Evolutionary conservation across 2,329 filamentous ascomycete genomes (phyloP), one percentile per base, ranked within the genome.

Genomic region (Beauveria australis): DNA sequence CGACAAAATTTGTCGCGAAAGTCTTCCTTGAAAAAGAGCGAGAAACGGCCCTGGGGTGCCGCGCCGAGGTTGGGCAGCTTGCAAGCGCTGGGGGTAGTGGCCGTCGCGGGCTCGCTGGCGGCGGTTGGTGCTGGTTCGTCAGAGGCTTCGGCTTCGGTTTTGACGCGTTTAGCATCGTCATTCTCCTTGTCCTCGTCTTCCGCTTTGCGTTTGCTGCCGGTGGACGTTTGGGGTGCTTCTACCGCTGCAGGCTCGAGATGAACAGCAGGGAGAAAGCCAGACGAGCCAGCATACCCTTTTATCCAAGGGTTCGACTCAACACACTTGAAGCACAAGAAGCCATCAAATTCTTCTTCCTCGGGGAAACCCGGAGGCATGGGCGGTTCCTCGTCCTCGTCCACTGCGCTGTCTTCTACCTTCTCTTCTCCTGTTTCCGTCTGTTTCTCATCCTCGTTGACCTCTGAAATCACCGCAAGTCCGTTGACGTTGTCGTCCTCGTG

Each of bases 291-390:
- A 70, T 97, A 97, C 64, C 81, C 80, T 76, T 93, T 95, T 72
- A 97, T 88, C 94, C 94, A 99, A 0, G 92, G 90, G 67, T 92
- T 85, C 1, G 91, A 85, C 46, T 92, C 86, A 16, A 96, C 82
- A 67, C 94, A 99, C 71, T 96, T 95, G 78, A 94, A 96, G 78
- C 94, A 99, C 43, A 99, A 82, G 68, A 97, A 89, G 30, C 88
- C 85, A 58, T 95, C 91, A 65, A 99, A 99, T 33, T 89, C 86
- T 30, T 96, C 91, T 67, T 97, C 93, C 0, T 82, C 80, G 0
- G 94, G 94, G 66, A 99, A 99, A 1, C 91, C 91, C 0, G 89
- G 85, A 0, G 93, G 93, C 60, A 91, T 78, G 1, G 91, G 89
- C 0, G 83, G 77, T 4, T 86, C 84, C 5, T 84, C 83, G 0